phyloP scores from a whole-genome alignment of 2,329 filamentous ascomycete genomes.

The Escovopsis sp. region DNA sequence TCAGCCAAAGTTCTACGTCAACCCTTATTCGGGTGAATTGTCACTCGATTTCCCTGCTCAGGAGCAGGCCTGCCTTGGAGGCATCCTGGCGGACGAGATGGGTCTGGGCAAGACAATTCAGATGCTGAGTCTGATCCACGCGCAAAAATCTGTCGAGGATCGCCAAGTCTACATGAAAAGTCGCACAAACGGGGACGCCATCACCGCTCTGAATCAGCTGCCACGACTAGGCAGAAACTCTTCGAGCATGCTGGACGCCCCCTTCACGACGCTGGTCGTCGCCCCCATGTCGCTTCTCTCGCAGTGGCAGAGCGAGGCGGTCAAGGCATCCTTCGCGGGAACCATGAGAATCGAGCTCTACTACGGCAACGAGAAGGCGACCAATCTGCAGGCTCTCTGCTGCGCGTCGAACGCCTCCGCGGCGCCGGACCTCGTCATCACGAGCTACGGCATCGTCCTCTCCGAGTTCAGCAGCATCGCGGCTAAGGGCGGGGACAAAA shows the following conservation, averaged over 20 bases:
- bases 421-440: constrained; percentile 84
- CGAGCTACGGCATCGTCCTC: constrained; percentile 81
- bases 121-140: constrained; percentile 87
- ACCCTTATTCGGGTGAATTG: constrained; percentile 90
- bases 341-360: constrained; percentile 78
- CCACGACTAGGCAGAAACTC: constrained; percentile 44
- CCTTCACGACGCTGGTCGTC: constrained; percentile 85
- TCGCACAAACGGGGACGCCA: constrained; percentile 10
- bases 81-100: constrained; percentile 94
- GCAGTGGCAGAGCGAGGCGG: constrained; percentile 92
- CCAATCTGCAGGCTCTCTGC: constrained; percentile 66
- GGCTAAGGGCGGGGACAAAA: constrained; percentile 48
- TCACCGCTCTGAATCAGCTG: constrained; percentile 41
- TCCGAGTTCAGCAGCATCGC: constrained; percentile 69
- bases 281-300: constrained; percentile 93
- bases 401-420: constrained; percentile 54
- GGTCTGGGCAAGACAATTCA: constrained; percentile 96
- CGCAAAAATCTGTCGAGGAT: constrained; percentile 50
- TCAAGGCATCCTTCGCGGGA: constrained; percentile 74
- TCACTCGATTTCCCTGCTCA: constrained; percentile 84
- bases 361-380: constrained; percentile 73
- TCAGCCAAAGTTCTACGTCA: constrained; percentile 75
- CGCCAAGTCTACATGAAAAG: constrained; percentile 19
- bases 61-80: constrained; percentile 86
- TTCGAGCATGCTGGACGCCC: constrained; percentile 48